A percentile compares a stretch with the other conserved stretches of the same genome.
These are phyloP conservation scores for Calonectria montana DNA, from an alignment of 2,329 filamentous ascomycete genomes.

Conservation along the genomic window DNA sequence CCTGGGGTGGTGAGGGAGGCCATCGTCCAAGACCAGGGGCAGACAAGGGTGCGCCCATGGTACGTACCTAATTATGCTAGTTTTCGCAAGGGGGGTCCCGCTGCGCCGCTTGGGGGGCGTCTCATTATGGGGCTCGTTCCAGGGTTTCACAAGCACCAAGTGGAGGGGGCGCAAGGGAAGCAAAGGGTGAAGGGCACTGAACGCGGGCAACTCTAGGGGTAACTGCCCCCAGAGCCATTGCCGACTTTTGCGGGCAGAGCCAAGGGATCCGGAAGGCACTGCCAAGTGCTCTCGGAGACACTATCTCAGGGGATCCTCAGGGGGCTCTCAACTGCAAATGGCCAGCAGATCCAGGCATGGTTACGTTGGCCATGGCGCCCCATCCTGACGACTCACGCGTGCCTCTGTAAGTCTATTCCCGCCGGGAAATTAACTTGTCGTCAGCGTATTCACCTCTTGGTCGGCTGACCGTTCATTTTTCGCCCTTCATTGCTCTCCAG, in stretches of 20 bases:
- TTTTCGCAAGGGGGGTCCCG: conserved; percentile 11
- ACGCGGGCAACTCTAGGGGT: conserved; percentile 10
- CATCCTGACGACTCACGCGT: background rate
- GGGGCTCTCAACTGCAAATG: background rate
- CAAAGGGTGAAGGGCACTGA: background rate
- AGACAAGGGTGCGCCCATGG: conserved; percentile 20
- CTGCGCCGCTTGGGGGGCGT: conserved; percentile 16
- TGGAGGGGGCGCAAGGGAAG: background rate
- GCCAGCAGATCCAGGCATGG: conserved; percentile 4
- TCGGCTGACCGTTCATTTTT: conserved; percentile 1
- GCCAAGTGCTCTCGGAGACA: conserved; percentile 1
- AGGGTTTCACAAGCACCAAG: conserved; percentile 14
- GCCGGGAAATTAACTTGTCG: conserved; percentile 31
- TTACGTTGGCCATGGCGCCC: background rate
- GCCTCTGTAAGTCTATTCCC: conserved; percentile 7
- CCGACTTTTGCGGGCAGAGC: background rate
- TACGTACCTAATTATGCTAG: conserved; percentile 1
- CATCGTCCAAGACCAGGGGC: conserved; percentile 16
- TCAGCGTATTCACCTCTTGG: conserved; percentile 22
- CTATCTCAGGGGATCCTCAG: conserved; percentile 7
- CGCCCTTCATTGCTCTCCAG: conserved; percentile 5
- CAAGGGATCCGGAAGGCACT: background rate
- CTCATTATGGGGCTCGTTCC: conserved; percentile 12
- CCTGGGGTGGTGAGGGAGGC: conserved; percentile 19
- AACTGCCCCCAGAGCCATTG: background rate